phyloP scores from a whole-genome alignment of 345 rosid genomes.

The Eucalyptus pauciflora region DNA sequence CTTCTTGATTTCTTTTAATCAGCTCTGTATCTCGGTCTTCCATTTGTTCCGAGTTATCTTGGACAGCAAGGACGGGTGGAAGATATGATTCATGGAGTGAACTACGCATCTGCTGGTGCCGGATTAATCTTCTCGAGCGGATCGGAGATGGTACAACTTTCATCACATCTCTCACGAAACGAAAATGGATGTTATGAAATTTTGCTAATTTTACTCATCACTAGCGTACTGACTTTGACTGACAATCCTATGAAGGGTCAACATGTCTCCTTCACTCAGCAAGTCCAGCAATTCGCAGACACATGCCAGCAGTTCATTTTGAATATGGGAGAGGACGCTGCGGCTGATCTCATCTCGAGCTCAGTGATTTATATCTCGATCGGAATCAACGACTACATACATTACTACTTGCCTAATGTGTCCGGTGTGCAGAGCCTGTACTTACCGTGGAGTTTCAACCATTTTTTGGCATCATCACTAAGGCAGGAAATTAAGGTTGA shows the following conservation, averaged over 20 bases:
- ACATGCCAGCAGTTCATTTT: constrained; percentile 68
- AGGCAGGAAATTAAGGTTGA: constrained; percentile 63
- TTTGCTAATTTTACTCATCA: neutral
- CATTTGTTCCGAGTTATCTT: constrained; percentile 81
- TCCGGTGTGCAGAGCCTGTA: constrained; percentile 63
- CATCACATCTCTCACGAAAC: neutral
- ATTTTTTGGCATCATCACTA: constrained; percentile 53
- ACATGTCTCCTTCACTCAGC: constrained; percentile 69
- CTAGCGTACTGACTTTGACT: neutral
- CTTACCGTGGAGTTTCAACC: constrained; percentile 83
- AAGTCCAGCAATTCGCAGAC: constrained; percentile 78
- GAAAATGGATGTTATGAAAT: neutral
- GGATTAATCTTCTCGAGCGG: constrained; percentile 84
- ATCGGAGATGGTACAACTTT: constrained; percentile 50
- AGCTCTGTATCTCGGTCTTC: constrained; percentile 72
- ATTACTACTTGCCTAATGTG: constrained; percentile 67
- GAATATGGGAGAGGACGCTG: constrained; percentile 44
- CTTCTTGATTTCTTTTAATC: neutral
- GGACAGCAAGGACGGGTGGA: constrained; percentile 51
- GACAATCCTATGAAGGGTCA: constrained; percentile 48
- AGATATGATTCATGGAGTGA: constrained; percentile 70
- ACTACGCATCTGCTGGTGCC: constrained; percentile 84
- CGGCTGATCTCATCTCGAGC: constrained; percentile 37
- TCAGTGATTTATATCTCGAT: constrained; percentile 71
- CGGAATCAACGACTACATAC: constrained; percentile 87